phyloP scores from a whole-genome alignment of 805 yeast genomes.

The Clavispora vitiphila region DNA sequence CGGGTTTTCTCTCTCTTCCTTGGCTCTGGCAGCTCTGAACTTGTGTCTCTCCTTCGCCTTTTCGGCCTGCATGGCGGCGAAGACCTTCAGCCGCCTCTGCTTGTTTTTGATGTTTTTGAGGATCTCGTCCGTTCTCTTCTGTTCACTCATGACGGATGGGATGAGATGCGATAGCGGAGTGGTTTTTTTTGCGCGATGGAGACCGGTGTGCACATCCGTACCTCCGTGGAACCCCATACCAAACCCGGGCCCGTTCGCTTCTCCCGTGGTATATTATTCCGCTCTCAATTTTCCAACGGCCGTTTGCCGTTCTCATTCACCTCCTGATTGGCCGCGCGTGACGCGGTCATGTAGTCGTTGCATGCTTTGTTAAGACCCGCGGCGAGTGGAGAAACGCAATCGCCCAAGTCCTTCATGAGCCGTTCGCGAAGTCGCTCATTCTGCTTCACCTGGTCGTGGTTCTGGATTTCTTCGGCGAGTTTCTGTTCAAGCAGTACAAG shows the following conservation, averaged over 20 bases:
- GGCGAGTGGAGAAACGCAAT: slow-evolving; percentile 28
- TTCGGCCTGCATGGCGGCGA: slow-evolving; percentile 68
- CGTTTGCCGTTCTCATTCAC: slow-evolving; percentile 34
- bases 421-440: slow-evolving; percentile 32
- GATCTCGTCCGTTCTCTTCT: slow-evolving; percentile 10
- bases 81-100: slow-evolving; percentile 72
- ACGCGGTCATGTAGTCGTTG: slow-evolving; percentile 30
- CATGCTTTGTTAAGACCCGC: slow-evolving; percentile 31
- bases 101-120: slow-evolving; percentile 60
- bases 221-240: too few relatives aligned
- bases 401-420: slow-evolving; percentile 26
- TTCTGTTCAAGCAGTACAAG: slow-evolving; percentile 24
- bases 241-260: too few relatives aligned
- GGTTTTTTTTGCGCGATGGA: not conserved
- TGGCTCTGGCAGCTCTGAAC: slow-evolving; percentile 75
- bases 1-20: slow-evolving; percentile 80
- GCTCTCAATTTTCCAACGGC: slow-evolving; percentile 12
- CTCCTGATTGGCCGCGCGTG: slow-evolving; percentile 14
- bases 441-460: slow-evolving; percentile 15
- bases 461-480: slow-evolving; percentile 10
- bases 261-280: not conserved
- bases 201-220: not conserved
- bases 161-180: not conserved
- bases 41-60: slow-evolving; percentile 73
- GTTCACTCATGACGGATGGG: slow-evolving; percentile 2